Evolutionary conservation across 805 yeast genomes (phyloP).

Genomic region (Myxozyma melibiosi): DNA sequence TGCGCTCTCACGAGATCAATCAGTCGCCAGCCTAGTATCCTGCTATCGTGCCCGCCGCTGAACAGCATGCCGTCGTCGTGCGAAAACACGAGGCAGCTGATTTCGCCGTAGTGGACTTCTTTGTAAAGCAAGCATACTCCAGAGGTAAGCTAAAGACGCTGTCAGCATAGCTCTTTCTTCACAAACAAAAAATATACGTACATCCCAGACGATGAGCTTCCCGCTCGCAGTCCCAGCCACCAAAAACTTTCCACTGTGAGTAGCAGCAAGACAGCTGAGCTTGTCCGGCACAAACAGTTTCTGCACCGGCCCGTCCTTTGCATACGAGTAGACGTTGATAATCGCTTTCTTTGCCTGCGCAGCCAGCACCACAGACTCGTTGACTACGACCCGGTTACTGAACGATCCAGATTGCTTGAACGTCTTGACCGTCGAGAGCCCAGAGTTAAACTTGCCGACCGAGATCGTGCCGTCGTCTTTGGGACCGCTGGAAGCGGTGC

Average conservation of each 20-base stretch:
- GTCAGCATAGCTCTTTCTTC: neutral
- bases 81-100: conserved; percentile 61
- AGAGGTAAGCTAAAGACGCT: conserved; percentile 50
- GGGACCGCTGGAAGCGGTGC: conserved; percentile 9
- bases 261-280: conserved; percentile 57
- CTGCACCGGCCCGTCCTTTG: conserved; percentile 41
- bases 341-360: conserved; percentile 22
- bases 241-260: conserved; percentile 49
- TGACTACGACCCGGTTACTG: conserved; percentile 5
- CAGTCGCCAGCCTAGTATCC: conserved; percentile 74
- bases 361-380: conserved; percentile 7
- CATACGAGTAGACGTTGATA: conserved; percentile 15
- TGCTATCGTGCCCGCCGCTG: conserved; percentile 79
- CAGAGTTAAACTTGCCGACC: conserved; percentile 1
- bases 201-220: conserved; percentile 80
- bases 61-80: conserved; percentile 66
- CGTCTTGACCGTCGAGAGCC: neutral
- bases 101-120: conserved; percentile 82
- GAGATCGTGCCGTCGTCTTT: conserved; percentile 20
- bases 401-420: conserved; percentile 25
- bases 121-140: conserved; percentile 72
- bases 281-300: conserved; percentile 83
- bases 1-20: conserved; percentile 55
- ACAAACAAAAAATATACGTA: neutral
- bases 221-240: conserved; percentile 80